These are phyloP conservation scores for Colletotrichum tofieldiae DNA, from an alignment of 2,329 filamentous ascomycete species.

Conservation along the genomic window DNA sequence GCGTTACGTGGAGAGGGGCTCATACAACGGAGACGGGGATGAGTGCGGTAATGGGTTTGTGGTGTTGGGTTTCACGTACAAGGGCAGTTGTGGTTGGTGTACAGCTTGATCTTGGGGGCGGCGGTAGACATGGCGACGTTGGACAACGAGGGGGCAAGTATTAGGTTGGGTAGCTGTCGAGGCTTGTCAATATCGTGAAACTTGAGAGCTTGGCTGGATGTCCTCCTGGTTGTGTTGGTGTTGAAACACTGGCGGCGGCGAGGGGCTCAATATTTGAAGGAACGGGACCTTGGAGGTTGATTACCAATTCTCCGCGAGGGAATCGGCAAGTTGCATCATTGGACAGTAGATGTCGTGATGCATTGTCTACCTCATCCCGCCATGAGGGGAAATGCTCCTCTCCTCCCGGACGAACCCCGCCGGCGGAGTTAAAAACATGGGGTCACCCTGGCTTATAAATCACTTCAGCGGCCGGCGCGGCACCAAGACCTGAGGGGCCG, in stretches of 20 bases:
- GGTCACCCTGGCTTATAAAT: conserved; percentile 23
- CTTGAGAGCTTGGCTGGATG: background rate
- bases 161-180: background rate
- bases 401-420: background rate
- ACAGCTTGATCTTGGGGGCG: conserved; percentile 72
- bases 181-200: background rate
- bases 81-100: conserved; percentile 80
- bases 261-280: conserved; percentile 1
- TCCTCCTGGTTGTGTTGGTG: too few species aligned
- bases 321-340: conserved; percentile 15
- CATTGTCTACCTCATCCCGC: background rate
- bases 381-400: conserved; percentile 1
- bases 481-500: background rate
- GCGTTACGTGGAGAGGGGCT: background rate
- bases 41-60: background rate
- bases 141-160: background rate
- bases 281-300: background rate
- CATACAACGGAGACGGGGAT: background rate
- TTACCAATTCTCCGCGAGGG: conserved; percentile 21
- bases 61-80: conserved; percentile 56
- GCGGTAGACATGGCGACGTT: conserved; percentile 38
- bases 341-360: conserved; percentile 31
- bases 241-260: too few species aligned
- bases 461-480: background rate
- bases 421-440: background rate